A percentile compares a stretch with the other conserved stretches of the same genome.
Conservation (phyloP, 2,329 filamentous ascomycete genomes). For the Purpureocillium takamizusanense region DNA sequence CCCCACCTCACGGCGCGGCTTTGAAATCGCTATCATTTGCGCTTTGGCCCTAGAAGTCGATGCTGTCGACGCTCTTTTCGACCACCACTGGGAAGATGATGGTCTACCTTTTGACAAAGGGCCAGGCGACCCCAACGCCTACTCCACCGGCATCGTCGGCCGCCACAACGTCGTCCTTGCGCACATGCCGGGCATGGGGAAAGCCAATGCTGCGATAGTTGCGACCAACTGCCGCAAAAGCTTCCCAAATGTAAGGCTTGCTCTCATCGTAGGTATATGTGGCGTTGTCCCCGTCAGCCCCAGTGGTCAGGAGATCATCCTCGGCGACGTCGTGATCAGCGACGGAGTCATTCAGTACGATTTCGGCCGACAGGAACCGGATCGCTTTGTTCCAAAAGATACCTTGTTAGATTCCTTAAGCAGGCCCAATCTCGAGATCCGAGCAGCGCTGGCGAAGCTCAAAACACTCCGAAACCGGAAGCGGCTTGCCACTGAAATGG, state of each 20-base stretch:
- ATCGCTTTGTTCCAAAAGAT: constrained; percentile 14
- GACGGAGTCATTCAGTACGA: constrained; percentile 19
- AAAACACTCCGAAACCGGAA: constrained; percentile 7
- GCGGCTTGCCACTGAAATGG: neutral
- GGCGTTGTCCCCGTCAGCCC: constrained; percentile 19
- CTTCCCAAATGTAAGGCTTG: constrained; percentile 21
- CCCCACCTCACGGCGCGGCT: too few species aligned
- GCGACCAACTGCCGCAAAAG: constrained; percentile 19
- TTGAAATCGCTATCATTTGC: neutral
- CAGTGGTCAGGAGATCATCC: constrained; percentile 10
- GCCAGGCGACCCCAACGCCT: constrained; percentile 8
- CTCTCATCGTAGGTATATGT: constrained; percentile 28
- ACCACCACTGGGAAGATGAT: neutral
- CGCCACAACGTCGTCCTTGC: constrained; percentile 16
- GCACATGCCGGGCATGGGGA: constrained; percentile 17
- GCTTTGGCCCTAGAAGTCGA: neutral
- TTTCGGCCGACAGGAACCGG: constrained; percentile 14
- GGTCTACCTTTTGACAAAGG: neutral
- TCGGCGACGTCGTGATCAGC: constrained; percentile 23
- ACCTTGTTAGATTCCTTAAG: constrained; percentile 14
- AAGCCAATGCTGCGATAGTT: constrained; percentile 14
- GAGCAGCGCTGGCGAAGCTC: constrained; percentile 14
- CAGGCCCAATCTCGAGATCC: constrained; percentile 16
- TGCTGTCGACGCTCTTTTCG: neutral
- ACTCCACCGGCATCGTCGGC: constrained; percentile 14